A percentile compares a stretch with the other conserved stretches of the same genome.
These are phyloP conservation scores for Coccomyxa sp. DNA, from an alignment of 139 green algal genomes.

Conservation along the genomic window DNA sequence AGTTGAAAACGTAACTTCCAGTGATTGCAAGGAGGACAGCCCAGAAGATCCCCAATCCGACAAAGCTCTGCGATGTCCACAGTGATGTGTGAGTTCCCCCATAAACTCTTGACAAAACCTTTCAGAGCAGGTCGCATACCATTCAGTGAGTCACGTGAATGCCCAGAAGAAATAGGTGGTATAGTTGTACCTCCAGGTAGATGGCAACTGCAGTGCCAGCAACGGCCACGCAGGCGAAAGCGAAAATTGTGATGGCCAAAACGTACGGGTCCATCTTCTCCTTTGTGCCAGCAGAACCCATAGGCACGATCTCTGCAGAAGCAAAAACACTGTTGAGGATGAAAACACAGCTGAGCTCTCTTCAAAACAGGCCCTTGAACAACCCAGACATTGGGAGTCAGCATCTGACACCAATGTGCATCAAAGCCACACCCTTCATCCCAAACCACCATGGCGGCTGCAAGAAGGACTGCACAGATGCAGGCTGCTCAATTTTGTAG, in stretches of 20 bases:
- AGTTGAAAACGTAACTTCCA: constrained; percentile 4
- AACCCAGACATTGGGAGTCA: background rate
- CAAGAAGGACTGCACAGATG: no score
- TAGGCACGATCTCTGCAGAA: background rate
- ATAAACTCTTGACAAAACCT: background rate
- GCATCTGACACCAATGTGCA: no score
- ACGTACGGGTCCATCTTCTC: constrained; percentile 32
- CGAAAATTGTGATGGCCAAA: constrained; percentile 35
- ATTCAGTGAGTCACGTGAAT: no score
- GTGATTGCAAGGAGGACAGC: constrained; percentile 21
- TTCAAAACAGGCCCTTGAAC: background rate
- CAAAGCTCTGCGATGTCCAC: constrained; percentile 32
- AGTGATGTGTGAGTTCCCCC: background rate
- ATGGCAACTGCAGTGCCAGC: constrained; percentile 55
- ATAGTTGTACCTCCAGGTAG: constrained; percentile 47
- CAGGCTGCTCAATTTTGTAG: no score
- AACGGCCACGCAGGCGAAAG: constrained; percentile 45
- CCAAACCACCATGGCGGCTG: no score
- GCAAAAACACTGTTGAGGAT: background rate
- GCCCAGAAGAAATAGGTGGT: no score
- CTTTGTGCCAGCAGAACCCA: background rate
- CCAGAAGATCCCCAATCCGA: constrained; percentile 45
- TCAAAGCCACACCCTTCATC: background rate
- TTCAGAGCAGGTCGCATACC: no score
- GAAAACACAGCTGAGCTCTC: background rate